These are phyloP conservation scores for Hylodesmum podocarpum DNA, from an alignment of 306 rosid genomes.

Conservation along the genomic window DNA sequence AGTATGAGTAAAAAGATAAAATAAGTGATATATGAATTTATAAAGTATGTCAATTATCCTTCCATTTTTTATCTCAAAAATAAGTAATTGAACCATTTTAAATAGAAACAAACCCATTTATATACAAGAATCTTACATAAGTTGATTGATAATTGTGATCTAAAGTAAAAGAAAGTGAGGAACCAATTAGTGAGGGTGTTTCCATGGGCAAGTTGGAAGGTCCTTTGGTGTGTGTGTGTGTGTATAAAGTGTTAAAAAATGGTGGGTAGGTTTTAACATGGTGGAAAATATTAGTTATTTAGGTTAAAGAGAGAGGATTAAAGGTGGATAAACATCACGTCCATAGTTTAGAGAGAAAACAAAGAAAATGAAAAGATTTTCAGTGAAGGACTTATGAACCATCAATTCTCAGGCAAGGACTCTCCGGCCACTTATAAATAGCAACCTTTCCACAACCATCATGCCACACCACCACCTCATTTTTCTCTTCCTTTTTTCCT, in stretches of 20 bases:
- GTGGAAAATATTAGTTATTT: slow-evolving; percentile 16
- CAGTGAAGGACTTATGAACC: slow-evolving; percentile 66
- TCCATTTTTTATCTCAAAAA: too few relatives aligned
- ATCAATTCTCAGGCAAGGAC: slow-evolving; percentile 87
- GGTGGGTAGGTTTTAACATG: neutral
- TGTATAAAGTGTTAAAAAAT: neutral
- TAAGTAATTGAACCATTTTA: too few relatives aligned
- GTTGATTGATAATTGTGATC: too few relatives aligned
- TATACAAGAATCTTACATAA: too few relatives aligned
- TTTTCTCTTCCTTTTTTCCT: neutral
- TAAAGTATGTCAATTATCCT: too few relatives aligned
- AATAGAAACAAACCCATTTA: neutral
- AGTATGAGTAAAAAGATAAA: too few relatives aligned
- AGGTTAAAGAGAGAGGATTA: neutral
- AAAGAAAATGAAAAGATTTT: slow-evolving; percentile 36
- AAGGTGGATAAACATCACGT: slow-evolving; percentile 7
- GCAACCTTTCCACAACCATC: slow-evolving; percentile 12
- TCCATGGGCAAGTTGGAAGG: slow-evolving; percentile 15
- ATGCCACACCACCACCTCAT: slow-evolving; percentile 9
- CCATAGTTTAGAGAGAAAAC: neutral
- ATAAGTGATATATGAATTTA: too few relatives aligned
- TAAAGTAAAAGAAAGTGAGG: too few relatives aligned
- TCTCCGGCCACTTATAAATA: slow-evolving; percentile 82
- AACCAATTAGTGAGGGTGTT: neutral
- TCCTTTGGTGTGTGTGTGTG: too few relatives aligned